Conservation (phyloP, 139 green algal species). For the Helicosporidium sp. region DNA sequence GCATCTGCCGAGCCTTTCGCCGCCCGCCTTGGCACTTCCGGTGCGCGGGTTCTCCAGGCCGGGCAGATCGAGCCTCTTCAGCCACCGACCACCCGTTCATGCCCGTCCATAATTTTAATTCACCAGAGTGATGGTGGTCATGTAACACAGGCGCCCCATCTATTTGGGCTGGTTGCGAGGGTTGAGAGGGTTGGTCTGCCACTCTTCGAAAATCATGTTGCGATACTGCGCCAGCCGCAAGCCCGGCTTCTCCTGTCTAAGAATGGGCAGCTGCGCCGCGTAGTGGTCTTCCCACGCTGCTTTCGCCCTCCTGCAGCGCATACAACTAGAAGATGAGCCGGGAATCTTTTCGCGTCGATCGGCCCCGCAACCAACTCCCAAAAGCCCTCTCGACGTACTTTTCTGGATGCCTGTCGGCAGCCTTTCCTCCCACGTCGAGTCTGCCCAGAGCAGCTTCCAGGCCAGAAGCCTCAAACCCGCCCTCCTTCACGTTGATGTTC, state of each 20-base stretch:
- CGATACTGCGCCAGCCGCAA: constrained; percentile 44
- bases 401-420: constrained; percentile 43
- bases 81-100: too few relatives aligned
- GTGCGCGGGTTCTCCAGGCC: too few relatives aligned
- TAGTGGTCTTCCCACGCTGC: constrained; percentile 45
- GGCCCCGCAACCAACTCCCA: not conserved
- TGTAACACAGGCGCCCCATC: too few relatives aligned
- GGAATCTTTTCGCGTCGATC: not conserved
- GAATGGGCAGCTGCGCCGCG: constrained; percentile 27
- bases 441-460: too few relatives aligned
- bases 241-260: constrained; percentile 52
- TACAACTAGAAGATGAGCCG: not conserved
- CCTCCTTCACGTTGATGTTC: constrained; percentile 37
- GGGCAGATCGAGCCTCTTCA: too few relatives aligned
- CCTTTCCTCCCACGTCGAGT: constrained; percentile 23
- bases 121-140: too few relatives aligned
- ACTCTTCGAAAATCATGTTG: constrained; percentile 47
- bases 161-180: constrained; percentile 28
- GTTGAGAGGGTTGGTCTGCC: constrained; percentile 40
- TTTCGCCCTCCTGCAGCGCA: constrained; percentile 33
- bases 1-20: too few relatives aligned
- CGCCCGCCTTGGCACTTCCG: too few relatives aligned
- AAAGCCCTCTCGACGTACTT: constrained; percentile 26
- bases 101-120: too few relatives aligned
- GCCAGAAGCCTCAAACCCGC: too few relatives aligned